Evolutionary conservation across 176 grass and related monocot genomes (phyloP).

Genomic region (Dactylis glomerata): DNA sequence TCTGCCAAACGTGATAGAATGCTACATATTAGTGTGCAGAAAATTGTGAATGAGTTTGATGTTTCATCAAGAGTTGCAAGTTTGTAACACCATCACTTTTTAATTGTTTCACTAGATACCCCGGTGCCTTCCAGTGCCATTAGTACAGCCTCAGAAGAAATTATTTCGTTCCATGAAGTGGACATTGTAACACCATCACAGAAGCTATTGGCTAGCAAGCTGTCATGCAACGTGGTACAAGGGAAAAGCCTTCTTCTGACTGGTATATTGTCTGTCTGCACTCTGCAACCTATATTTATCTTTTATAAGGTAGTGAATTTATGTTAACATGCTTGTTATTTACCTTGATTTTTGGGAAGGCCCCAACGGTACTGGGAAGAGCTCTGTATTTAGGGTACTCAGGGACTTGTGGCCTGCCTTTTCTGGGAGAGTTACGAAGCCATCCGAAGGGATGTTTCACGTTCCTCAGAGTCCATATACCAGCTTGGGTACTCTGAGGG

Average conservation of each 20-base stretch:
- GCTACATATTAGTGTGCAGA: background rate
- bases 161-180: constrained; percentile 81
- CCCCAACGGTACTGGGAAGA: constrained; percentile 97
- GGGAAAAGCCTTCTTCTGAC: constrained; percentile 93
- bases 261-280: constrained; percentile 39
- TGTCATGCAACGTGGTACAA: constrained; percentile 67
- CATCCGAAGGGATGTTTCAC: constrained; percentile 74
- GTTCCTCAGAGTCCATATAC: constrained; percentile 97
- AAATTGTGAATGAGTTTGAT: background rate
- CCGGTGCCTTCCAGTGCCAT: constrained; percentile 39
- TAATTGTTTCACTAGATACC: constrained; percentile 50
- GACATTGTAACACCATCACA: constrained; percentile 89
- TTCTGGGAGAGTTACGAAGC: constrained; percentile 76
- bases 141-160: constrained; percentile 43
- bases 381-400: constrained; percentile 92
- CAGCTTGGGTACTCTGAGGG: constrained; percentile 86
- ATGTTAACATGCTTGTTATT: constrained; percentile 17
- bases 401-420: constrained; percentile 83
- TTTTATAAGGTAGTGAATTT: constrained; percentile 19
- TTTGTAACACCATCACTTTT: constrained; percentile 23
- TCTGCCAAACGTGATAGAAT: constrained; percentile 4
- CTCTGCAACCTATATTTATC: constrained; percentile 8
- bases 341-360: constrained; percentile 48
- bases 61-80: background rate
- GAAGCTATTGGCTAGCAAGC: constrained; percentile 74